These are phyloP conservation scores for Calonectria honghensis DNA, from an alignment of 2,329 filamentous ascomycete genomes.

Conservation along the genomic window DNA sequence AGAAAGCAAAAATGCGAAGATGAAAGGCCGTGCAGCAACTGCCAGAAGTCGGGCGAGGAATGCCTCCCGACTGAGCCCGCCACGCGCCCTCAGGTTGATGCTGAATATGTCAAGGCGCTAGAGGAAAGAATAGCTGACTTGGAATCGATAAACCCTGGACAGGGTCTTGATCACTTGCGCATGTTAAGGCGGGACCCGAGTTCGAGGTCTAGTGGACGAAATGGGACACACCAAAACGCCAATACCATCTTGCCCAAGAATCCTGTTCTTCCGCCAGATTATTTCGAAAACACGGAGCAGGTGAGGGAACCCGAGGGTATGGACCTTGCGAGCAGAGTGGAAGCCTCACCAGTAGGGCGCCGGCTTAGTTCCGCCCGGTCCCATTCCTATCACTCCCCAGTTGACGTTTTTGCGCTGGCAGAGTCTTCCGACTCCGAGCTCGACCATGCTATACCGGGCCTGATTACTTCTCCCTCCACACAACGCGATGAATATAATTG, in stretches of 20 bases:
- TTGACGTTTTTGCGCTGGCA: constrained; percentile 6
- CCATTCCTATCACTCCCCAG: constrained; percentile 10
- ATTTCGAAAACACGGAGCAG: background rate
- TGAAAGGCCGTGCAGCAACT: constrained; percentile 51
- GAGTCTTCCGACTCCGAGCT: constrained; percentile 29
- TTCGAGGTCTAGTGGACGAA: background rate
- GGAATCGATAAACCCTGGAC: constrained; percentile 39
- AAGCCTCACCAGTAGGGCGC: background rate
- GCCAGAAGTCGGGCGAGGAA: constrained; percentile 50
- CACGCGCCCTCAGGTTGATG: constrained; percentile 42
- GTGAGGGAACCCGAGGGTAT: background rate
- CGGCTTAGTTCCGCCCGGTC: background rate
- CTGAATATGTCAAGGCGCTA: constrained; percentile 45
- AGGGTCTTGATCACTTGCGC: constrained; percentile 49
- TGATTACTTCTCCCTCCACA: constrained; percentile 22
- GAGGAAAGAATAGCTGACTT: constrained; percentile 49
- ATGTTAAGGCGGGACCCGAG: background rate
- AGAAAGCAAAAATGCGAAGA: constrained; percentile 54
- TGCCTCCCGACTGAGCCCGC: constrained; percentile 47
- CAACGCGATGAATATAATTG: constrained; percentile 21
- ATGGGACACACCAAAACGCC: background rate
- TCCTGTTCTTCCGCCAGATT: background rate
- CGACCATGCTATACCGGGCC: constrained; percentile 23
- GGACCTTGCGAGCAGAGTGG: background rate
- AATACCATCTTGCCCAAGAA: background rate